Percentiles rank a stretch among this genome's conserved stretches.
Evolutionary conservation across 2,329 filamentous ascomycete genomes (phyloP).

Genomic region (Aspergillus caelatus): DNA sequence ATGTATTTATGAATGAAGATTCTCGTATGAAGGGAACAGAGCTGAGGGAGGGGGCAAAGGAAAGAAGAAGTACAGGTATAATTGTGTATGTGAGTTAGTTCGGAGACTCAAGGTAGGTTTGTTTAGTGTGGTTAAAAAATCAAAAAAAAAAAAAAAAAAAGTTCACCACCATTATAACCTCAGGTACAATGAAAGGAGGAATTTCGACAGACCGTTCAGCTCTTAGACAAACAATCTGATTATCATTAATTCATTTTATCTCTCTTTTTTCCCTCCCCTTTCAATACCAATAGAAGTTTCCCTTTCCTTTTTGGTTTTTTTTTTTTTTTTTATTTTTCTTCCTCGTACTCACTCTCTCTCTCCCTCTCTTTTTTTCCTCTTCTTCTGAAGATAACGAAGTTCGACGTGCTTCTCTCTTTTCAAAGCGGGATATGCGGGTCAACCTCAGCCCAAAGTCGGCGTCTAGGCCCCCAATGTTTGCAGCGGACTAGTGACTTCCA

Average conservation of each 20-base stretch:
- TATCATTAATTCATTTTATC: background rate
- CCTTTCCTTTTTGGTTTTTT: background rate
- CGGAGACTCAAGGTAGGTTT: background rate
- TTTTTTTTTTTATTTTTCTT: background rate
- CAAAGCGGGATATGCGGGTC: slow-evolving; percentile 13
- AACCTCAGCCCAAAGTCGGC: slow-evolving; percentile 5
- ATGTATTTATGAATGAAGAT: background rate
- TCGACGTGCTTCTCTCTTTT: background rate
- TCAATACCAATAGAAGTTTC: background rate
- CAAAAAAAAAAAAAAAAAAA: background rate
- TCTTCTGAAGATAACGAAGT: background rate
- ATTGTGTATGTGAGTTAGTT: background rate
- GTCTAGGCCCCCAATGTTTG: slow-evolving; percentile 15
- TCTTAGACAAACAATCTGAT: background rate
- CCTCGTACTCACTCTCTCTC: background rate
- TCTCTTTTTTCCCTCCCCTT: background rate
- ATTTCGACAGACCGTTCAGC: slow-evolving; percentile 12
- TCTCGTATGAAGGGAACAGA: background rate
- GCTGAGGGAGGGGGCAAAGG: no score
- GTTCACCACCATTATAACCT: slow-evolving; percentile 23
- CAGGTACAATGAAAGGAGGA: slow-evolving; percentile 12
- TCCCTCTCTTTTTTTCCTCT: background rate
- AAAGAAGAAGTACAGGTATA: no score
- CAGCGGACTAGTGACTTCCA: background rate
- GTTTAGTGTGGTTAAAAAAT: background rate